phyloP scores from a whole-genome alignment of 2,329 filamentous ascomycete species.

The Davidsoniella neocaledoniae region DNA sequence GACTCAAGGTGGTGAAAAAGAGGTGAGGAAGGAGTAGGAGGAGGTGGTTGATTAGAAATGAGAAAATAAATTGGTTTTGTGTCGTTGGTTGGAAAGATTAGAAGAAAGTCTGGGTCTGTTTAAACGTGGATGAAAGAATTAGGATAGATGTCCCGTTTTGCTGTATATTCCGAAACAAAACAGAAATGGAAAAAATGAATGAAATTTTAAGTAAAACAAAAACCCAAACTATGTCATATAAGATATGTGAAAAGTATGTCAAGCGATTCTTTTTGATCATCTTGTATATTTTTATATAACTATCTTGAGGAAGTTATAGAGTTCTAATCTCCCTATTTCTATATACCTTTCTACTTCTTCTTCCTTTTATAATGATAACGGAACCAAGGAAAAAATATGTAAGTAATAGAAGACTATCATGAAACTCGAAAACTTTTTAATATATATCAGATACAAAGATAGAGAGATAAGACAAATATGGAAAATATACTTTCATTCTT shows the following conservation, averaged over 20 bases:
- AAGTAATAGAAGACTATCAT: background rate
- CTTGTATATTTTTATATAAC: too few species aligned
- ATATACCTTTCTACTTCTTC: too few species aligned
- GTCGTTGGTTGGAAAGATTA: background rate
- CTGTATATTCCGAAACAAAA: conserved; percentile 4
- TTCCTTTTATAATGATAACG: too few species aligned
- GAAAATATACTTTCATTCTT: too few species aligned
- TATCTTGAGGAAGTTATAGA: too few species aligned
- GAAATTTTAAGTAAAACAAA: conserved; percentile 1
- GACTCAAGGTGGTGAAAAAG: background rate
- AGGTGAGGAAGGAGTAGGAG: background rate
- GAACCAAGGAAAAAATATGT: too few species aligned
- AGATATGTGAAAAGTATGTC: background rate
- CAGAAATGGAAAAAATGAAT: conserved; percentile 1
- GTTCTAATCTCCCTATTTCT: too few species aligned
- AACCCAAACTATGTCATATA: background rate
- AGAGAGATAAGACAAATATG: too few species aligned
- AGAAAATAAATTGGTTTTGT: background rate
- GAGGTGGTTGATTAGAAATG: background rate
- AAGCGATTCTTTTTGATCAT: background rate
- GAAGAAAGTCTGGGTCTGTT: background rate
- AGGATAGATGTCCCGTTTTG: conserved; percentile 2
- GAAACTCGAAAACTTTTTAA: background rate
- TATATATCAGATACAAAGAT: background rate
- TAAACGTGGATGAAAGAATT: background rate